Evolutionary conservation across 305 asterid genomes (phyloP).

Genomic region (Rubia balearica): DNA sequence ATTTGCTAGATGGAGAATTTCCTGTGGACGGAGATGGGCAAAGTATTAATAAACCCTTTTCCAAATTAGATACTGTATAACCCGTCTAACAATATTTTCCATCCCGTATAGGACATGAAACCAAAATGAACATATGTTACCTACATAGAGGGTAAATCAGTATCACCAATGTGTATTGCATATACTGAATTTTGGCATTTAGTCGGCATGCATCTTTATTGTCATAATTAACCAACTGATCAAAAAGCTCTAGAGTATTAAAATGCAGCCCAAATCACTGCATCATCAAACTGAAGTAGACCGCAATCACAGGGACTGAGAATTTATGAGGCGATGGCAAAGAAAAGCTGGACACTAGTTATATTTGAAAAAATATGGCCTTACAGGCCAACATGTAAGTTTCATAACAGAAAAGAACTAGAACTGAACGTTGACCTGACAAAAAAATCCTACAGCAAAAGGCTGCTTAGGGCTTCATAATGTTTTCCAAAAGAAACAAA

Average conservation of each 20-base stretch:
- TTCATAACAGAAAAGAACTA: background rate
- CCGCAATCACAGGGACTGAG: background rate
- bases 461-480: too few species aligned
- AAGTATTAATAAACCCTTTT: background rate
- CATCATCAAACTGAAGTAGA: background rate
- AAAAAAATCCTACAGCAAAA: background rate
- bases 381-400: background rate
- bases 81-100: background rate
- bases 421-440: background rate
- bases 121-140: background rate
- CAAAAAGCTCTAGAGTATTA: background rate
- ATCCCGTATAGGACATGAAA: background rate
- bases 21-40: constrained; percentile 32
- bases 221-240: background rate
- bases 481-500: background rate
- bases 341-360: background rate
- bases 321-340: background rate
- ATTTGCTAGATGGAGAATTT: constrained; percentile 44
- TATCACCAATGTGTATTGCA: background rate
- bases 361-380: background rate
- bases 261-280: background rate
- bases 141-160: background rate
- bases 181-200: background rate
- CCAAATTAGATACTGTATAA: background rate
- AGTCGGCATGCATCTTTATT: background rate